Evolutionary conservation across 2,329 filamentous ascomycete species (phyloP).

Genomic region (Fonsecaea erecta): DNA sequence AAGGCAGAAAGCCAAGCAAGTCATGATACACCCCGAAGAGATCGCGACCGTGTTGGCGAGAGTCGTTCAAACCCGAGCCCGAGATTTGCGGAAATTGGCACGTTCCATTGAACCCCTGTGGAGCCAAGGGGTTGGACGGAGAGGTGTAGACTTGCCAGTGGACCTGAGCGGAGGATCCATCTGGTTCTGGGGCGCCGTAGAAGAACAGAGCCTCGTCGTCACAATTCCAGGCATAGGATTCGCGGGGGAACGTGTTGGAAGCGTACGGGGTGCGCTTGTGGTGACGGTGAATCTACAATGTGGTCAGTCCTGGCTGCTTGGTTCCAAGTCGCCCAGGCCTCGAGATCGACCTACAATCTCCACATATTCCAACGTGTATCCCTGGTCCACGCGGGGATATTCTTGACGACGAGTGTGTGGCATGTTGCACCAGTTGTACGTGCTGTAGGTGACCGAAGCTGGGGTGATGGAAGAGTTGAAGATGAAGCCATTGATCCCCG

Average conservation of each 20-base stretch:
- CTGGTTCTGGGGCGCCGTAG: conserved; percentile 62
- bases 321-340: neutral
- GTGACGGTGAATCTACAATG: conserved; percentile 71
- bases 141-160: conserved; percentile 71
- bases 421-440: conserved; percentile 87
- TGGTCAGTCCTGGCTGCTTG: neutral
- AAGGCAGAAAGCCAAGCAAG: conserved; percentile 69
- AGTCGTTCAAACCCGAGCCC: conserved; percentile 70
- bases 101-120: conserved; percentile 70
- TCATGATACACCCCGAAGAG: conserved; percentile 76
- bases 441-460: conserved; percentile 58
- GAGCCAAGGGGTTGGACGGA: conserved; percentile 68
- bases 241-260: conserved; percentile 74
- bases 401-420: conserved; percentile 73
- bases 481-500: conserved; percentile 73
- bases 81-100: conserved; percentile 86
- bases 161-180: conserved; percentile 56
- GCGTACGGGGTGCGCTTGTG: conserved; percentile 85
- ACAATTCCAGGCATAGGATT: conserved; percentile 75
- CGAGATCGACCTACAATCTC: conserved; percentile 62
- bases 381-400: conserved; percentile 60
- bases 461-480: conserved; percentile 70
- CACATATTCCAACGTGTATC: conserved; percentile 73
- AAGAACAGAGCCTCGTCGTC: conserved; percentile 71
- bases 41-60: conserved; percentile 75